A percentile compares a stretch with the other conserved stretches of the same genome.
These are phyloP conservation scores for Nectriaceae sp. DNA, from an alignment of 2,329 filamentous ascomycete species.

Conservation along the genomic window DNA sequence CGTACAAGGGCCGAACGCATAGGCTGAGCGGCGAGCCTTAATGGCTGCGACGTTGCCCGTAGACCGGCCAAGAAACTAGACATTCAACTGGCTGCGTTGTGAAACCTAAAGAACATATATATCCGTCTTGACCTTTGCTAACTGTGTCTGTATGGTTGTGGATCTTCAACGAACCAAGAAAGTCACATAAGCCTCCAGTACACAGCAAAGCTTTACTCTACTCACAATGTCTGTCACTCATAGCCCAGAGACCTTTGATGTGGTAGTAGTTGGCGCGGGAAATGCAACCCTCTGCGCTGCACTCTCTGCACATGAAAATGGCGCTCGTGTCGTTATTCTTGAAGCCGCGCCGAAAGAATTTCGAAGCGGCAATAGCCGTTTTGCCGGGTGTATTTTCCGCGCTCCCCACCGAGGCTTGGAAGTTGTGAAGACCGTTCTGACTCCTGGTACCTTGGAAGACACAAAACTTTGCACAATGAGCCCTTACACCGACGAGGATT, in stretches of 20 bases:
- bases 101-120: too few relatives aligned
- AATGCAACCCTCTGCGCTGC: neutral
- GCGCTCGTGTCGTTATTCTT: neutral
- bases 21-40: too few relatives aligned
- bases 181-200: too few relatives aligned
- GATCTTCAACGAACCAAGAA: too few relatives aligned
- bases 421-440: neutral
- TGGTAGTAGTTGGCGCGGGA: neutral
- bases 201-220: too few relatives aligned
- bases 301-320: neutral
- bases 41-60: too few relatives aligned
- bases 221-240: neutral
- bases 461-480: neutral
- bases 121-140: too few relatives aligned
- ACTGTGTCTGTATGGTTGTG: too few relatives aligned
- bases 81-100: too few relatives aligned
- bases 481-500: neutral
- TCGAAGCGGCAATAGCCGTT: neutral
- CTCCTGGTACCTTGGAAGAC: neutral
- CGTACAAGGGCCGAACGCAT: too few relatives aligned
- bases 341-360: neutral
- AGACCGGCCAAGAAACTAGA: too few relatives aligned
- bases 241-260: neutral
- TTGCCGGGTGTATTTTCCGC: neutral
- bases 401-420: neutral